A percentile compares a stretch with the other conserved stretches of the same genome.
Conservation (phyloP, 495 filamentous ascomycete species). For the Penicillium herquei region DNA sequence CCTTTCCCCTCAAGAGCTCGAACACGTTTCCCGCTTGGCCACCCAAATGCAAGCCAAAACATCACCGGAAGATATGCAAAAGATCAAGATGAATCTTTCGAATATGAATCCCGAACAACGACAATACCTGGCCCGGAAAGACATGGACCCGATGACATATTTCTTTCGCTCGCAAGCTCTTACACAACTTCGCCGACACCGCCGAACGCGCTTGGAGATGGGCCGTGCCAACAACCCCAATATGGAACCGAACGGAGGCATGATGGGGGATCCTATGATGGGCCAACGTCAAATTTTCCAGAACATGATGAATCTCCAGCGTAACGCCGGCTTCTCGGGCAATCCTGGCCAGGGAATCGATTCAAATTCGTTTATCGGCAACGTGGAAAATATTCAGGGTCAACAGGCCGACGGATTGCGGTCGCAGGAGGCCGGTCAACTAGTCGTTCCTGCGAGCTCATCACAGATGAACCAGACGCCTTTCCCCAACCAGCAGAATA, state of each 20-base stretch:
- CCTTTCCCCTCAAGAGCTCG: conserved; percentile 40
- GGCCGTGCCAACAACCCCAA: conserved; percentile 28
- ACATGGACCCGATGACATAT: conserved; percentile 48
- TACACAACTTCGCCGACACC: conserved; percentile 34
- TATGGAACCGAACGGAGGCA: conserved; percentile 31
- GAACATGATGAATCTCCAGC: conserved; percentile 46
- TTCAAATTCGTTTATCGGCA: conserved; percentile 47
- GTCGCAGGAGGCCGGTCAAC: conserved; percentile 62
- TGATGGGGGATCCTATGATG: conserved; percentile 41
- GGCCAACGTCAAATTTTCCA: conserved; percentile 42
- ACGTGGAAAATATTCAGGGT: conserved; percentile 54
- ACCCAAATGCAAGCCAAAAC: conserved; percentile 40
- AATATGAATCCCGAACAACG: conserved; percentile 48
- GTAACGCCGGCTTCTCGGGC: conserved; percentile 37
- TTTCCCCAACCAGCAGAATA: conserved; percentile 35
- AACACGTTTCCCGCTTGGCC: conserved; percentile 43
- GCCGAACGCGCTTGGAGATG: conserved; percentile 34
- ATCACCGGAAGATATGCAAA: conserved; percentile 41
- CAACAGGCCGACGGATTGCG: conserved; percentile 63
- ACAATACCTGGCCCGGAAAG: conserved; percentile 35
- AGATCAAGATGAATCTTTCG: conserved; percentile 40
- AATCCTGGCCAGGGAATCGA: conserved; percentile 43
- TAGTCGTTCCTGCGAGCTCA: conserved; percentile 65
- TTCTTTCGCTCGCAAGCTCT: conserved; percentile 52
- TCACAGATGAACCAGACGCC: conserved; percentile 45